Conservation (phyloP, 2,329 filamentous ascomycete genomes). For the Fusarium sp. region DNA sequence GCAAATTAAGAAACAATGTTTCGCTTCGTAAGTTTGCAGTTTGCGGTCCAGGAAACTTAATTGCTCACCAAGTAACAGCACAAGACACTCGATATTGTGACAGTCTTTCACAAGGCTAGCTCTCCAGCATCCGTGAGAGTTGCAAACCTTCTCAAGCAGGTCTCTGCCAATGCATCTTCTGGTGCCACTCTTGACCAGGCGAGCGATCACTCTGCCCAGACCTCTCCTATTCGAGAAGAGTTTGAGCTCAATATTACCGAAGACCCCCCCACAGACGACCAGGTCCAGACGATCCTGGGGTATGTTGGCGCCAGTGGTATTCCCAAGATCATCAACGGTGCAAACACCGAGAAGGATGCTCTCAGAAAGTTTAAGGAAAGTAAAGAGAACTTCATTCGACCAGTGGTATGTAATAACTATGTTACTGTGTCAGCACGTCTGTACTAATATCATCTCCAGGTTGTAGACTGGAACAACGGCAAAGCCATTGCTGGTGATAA, state of each 20-base stretch:
- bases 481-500: conserved; percentile 81
- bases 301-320: conserved; percentile 77
- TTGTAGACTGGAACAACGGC: conserved; percentile 95
- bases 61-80: conserved; percentile 60
- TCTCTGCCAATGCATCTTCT: conserved; percentile 74
- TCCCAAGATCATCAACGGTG: conserved; percentile 75
- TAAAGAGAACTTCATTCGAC: conserved; percentile 75
- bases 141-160: conserved; percentile 82
- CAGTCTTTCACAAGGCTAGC: conserved; percentile 91
- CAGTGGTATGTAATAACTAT: conserved; percentile 70
- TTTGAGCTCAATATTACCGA: conserved; percentile 92
- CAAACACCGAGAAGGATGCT: conserved; percentile 79
- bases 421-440: background rate
- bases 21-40: conserved; percentile 56
- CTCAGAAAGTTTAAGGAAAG: conserved; percentile 81
- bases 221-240: conserved; percentile 65
- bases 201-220: conserved; percentile 76
- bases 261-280: conserved; percentile 80
- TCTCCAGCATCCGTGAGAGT: conserved; percentile 78
- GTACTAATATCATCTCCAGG: conserved; percentile 47
- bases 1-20: conserved; percentile 55
- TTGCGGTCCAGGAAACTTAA: background rate
- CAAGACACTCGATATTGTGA: conserved; percentile 90
- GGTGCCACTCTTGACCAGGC: conserved; percentile 81
- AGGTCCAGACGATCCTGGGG: conserved; percentile 84